Conservation (phyloP, 352 stramenopile species). For the Pythium volutum region DNA sequence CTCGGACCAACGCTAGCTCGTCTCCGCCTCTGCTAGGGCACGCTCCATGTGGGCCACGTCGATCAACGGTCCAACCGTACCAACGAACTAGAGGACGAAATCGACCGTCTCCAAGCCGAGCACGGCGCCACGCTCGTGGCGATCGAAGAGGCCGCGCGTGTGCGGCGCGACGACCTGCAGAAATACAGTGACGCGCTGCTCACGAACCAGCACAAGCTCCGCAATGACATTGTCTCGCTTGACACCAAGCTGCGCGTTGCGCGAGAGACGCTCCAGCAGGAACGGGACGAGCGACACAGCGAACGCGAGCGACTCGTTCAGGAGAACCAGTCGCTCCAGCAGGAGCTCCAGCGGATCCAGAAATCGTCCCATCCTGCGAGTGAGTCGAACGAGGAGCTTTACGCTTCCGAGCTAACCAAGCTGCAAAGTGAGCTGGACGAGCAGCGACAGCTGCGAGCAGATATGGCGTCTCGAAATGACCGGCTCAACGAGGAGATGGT, state of each 20-base stretch:
- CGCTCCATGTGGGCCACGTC: constrained; percentile 44
- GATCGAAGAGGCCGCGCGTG: constrained; percentile 31
- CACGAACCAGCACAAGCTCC: constrained; percentile 43
- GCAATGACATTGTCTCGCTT: constrained; percentile 51
- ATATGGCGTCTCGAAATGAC: constrained; percentile 1
- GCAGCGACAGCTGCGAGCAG: neutral
- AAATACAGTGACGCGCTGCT: constrained; percentile 30
- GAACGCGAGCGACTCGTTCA: constrained; percentile 26
- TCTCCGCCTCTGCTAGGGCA: constrained; percentile 21
- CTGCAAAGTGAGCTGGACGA: constrained; percentile 12
- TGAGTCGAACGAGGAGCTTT: neutral
- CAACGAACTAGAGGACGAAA: constrained; percentile 57
- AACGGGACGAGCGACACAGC: constrained; percentile 32
- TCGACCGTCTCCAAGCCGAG: constrained; percentile 48
- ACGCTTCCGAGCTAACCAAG: neutral
- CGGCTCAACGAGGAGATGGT: constrained; percentile 23
- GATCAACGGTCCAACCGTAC: constrained; percentile 36
- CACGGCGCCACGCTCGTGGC: constrained; percentile 36
- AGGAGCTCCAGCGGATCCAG: constrained; percentile 3
- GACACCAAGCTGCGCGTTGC: constrained; percentile 34
- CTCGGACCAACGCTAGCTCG: too few species aligned
- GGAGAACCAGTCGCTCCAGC: constrained; percentile 19
- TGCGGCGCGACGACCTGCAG: constrained; percentile 32
- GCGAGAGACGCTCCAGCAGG: constrained; percentile 37
- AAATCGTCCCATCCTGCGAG: neutral